phyloP scores from a whole-genome alignment of 2,329 filamentous ascomycete genomes.

The Fusarium sp. region DNA sequence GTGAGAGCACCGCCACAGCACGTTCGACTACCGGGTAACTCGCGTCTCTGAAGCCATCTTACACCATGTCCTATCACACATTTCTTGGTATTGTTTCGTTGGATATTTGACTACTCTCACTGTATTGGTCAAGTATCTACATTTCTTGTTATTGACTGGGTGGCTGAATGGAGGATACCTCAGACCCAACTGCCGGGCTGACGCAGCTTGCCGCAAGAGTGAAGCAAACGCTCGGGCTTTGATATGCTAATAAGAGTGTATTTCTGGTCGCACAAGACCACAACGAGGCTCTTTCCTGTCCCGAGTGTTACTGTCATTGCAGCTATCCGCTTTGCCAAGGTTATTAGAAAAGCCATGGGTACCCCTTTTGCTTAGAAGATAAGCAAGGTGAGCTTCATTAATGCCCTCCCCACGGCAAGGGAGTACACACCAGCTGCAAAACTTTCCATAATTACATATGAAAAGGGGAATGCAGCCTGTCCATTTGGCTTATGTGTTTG shows the following conservation, averaged over 20 bases:
- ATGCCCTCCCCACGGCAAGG: not conserved
- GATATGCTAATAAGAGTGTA: not conserved
- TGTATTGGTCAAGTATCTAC: not conserved
- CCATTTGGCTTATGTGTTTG: not conserved
- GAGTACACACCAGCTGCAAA: not conserved
- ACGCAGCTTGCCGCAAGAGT: not conserved
- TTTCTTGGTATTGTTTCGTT: not conserved
- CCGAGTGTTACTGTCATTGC: not conserved
- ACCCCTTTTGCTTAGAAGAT: not conserved
- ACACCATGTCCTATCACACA: not conserved
- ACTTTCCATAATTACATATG: not conserved
- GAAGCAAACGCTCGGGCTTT: not conserved
- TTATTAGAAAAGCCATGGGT: not conserved
- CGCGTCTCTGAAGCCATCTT: too few relatives aligned
- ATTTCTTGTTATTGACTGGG: not conserved
- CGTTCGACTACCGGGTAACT: not conserved
- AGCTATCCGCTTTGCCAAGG: not conserved
- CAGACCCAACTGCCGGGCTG: not conserved
- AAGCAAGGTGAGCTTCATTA: not conserved
- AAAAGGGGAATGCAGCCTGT: not conserved
- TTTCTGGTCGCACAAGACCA: not conserved
- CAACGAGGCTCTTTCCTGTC: not conserved
- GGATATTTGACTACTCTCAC: not conserved
- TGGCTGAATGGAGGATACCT: not conserved
- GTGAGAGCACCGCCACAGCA: not conserved